Base-by-base conservation (phyloP, 495 filamentous ascomycete genomes). In the Aspergillus cavernicola region DNA sequence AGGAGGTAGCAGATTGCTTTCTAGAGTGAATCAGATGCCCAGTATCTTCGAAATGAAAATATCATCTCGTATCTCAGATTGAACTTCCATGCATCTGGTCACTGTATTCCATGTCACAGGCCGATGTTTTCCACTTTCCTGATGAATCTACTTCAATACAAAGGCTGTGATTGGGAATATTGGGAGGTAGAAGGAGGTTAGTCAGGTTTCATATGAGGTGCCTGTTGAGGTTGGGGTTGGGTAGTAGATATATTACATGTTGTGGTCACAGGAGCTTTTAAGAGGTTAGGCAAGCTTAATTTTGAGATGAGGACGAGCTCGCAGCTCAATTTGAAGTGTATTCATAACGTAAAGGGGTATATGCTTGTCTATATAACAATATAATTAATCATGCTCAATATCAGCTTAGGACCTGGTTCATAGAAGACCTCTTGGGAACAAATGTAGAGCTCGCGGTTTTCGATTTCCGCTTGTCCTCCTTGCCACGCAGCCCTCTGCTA, bases 151-250 rank as follows among this genome's bases (percentile, higher is more conserved):
- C n/a, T n/a, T n/a, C n/a, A n/a, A n/a, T n/a, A n/a, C n/a, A n/a
- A 66, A 74, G 58, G 77, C 79, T 38, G 73, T 65, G 31, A 80
- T 87, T 29, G 78, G 75, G 68, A 85, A 84, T 69, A 79, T 86
- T 29, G 75, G 70, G 52, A 72, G 83, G 65, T 61, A 71, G 11
- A 85, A 85, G 68, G 84, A 82, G 6, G 71, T 66, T 18, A 82
- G 73, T 55, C 72, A 76, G 55, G 74, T 85, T 28, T 75, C 73
- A 35, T 85, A 84, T 63, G 65, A 74, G 32, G 67, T 83, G 7
- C 43, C 58, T 22, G 46, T 45, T 19, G 19, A 40, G 37, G 37
- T 18, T 2, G 22, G 16, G 11, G 6, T 3, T 8, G 18, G 8
- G 5, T 29, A 29, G 26, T n/a, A n/a, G n/a, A n/a, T n/a, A n/a